Conservation (phyloP, 805 yeast species). For the Barnettozyma botsteinii region DNA sequence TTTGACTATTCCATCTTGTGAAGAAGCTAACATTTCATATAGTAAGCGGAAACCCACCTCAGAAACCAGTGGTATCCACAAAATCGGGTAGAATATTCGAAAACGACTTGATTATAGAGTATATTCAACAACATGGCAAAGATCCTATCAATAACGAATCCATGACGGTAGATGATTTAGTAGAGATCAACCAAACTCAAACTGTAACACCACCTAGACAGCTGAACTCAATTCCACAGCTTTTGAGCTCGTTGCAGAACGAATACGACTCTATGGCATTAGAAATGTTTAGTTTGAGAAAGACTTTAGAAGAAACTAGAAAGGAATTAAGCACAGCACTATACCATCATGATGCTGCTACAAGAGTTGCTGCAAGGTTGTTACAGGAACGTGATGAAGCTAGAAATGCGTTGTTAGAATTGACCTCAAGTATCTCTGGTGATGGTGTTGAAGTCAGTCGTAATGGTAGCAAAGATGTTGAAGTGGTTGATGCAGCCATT, state of each 20-base stretch:
- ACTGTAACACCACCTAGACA: slow-evolving; percentile 33
- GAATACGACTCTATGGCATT: slow-evolving; percentile 88
- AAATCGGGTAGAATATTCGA: slow-evolving; percentile 71
- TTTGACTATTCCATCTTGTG: background rate
- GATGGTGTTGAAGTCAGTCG: slow-evolving; percentile 8
- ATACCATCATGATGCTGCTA: slow-evolving; percentile 87
- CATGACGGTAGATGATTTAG: slow-evolving; percentile 50
- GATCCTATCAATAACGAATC: slow-evolving; percentile 76
- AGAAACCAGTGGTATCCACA: slow-evolving; percentile 72
- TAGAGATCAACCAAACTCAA: slow-evolving; percentile 32
- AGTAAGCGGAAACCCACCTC: slow-evolving; percentile 67
- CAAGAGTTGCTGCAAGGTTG: slow-evolving; percentile 72
- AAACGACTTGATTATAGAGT: slow-evolving; percentile 48
- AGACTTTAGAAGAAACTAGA: slow-evolving; percentile 59
- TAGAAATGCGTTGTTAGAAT: slow-evolving; percentile 51
- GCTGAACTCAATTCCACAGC: slow-evolving; percentile 67
- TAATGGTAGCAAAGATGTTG: background rate
- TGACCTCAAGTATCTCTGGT: slow-evolving; percentile 38
- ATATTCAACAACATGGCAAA: slow-evolving; percentile 54
- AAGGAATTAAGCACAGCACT: slow-evolving; percentile 72
- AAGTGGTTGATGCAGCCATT: slow-evolving; percentile 1
- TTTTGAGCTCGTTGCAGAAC: slow-evolving; percentile 69
- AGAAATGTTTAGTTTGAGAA: slow-evolving; percentile 71
- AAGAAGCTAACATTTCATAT: slow-evolving; percentile 4
- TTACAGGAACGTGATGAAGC: slow-evolving; percentile 75